Base-by-base conservation (phyloP, 305 asterid species). In the Andrographis paniculata region DNA sequence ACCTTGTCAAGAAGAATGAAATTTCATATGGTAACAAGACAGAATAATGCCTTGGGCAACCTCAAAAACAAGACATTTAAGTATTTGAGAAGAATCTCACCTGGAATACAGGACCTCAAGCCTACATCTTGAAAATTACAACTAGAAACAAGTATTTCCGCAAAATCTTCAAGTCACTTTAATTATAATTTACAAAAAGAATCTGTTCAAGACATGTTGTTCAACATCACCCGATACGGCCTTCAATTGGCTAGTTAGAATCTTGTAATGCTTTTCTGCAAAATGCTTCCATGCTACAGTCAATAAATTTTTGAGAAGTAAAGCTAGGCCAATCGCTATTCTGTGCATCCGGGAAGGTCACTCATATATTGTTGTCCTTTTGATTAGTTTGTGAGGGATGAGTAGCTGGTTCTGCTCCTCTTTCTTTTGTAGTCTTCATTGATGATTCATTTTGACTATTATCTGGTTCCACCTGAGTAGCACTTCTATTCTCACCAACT, bases 341-440 rank as follows among this genome's bases (percentile, higher is more conserved):
- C 57, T 43, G 46, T n/a, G 42, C 53, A 21, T 33, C 56, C 45
- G 23, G 42, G 22, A 44, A 48, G 10, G 66, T 36, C 52, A 46
- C 30, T 45, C 64, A 55, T 14, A 41, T 45, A 45, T 59, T 61
- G 5, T 41, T 39, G 9, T 52, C 55, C 20, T 69, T 57, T 42
- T 42, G 38, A 42, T 38, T 56, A 23, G 24, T 55, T 49, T 42
- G 42, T 4, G 59, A 36, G 20, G 55, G 41, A 48, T 17, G 55
- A 48, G 41, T 38, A 35, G 20, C 53, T 37, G 72, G 21, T 18
- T 18, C 64, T 39, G 41, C 19, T 35, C 63, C 23, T 30, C 45
- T 40, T 48, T 45, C 67, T 14, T n/a, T 31, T 5, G 45, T 41
- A 50, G 43, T 36, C 55, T 59, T 64, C 40, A 54, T 49, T 42